Evolutionary conservation across 495 filamentous ascomycete genomes (phyloP), one percentile per base, ranked within the genome.

Genomic region (Penicillium fimorum): DNA sequence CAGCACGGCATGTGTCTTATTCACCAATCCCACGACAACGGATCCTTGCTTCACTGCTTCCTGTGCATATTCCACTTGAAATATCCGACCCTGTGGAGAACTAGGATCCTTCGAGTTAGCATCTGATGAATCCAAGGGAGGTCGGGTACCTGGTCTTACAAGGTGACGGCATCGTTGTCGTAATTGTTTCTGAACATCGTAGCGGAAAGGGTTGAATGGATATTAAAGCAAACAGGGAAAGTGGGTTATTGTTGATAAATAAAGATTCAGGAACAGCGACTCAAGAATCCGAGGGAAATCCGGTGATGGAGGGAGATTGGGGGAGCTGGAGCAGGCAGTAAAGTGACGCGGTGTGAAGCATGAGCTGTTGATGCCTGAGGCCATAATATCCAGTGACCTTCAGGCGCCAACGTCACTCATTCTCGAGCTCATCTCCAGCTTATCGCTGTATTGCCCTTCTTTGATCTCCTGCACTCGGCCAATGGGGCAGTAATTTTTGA

Each of bases 121-220:
- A 53, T 41, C 46, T 55, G 58, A 50, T 55, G 50, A 47, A 65
- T 42, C 50, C 40, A 50, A 33, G 40, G 54, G 38, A 60, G 47
- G 51, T 57, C 83, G 77, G 57, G 56, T 47, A 50, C 48, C 40
- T 62, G 50, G 50, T 61, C 87, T 80, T 83, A 97, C 92, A 97
- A 98, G 78, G 94, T 98, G 76, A 98, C 93, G 33, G 92, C 92
- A 79, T 98, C 94, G 84, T 97, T 98, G 79, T 98, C 94, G 82
- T 98, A 98, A 77, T 97, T 97, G 80, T 98, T 98, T 77, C 94
- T 84, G 81, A 98, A 98, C 94, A 98, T 98, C 57, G 69, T 85
- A 68, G 47, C 55, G 38, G 55, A 22, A 41, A 17, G 37, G 29
- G 55, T 38, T 32, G 38, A 52, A 50, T 60, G 59, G 48, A 46